A percentile compares a stretch with the other conserved stretches of the same genome.
phyloP scores from a whole-genome alignment of 2,329 filamentous ascomycete species.

The Fusarium equiseti region DNA sequence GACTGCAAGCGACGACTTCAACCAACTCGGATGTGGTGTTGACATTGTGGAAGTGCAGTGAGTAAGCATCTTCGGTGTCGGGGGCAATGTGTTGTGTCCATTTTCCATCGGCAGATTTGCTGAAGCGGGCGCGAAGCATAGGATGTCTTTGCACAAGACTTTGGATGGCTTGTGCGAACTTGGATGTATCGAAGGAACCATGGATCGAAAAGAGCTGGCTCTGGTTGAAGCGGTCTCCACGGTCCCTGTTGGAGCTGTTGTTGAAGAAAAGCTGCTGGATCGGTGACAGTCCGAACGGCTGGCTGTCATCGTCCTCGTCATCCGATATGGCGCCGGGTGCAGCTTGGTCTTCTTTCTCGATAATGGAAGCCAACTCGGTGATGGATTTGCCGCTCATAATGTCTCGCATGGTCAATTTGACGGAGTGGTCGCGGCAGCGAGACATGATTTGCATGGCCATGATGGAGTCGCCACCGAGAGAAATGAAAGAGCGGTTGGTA shows the following conservation, averaged over 20 bases:
- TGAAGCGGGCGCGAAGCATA: slow-evolving; percentile 55
- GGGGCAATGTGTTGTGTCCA: slow-evolving; percentile 46
- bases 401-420: slow-evolving; percentile 51
- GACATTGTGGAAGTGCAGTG: slow-evolving; percentile 29
- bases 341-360: slow-evolving; percentile 5
- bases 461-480: slow-evolving; percentile 60
- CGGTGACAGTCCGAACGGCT: slow-evolving; percentile 56
- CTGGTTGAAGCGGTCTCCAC: slow-evolving; percentile 58
- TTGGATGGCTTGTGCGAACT: slow-evolving; percentile 41
- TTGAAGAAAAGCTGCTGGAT: slow-evolving; percentile 60
- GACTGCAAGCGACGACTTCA: slow-evolving; percentile 1
- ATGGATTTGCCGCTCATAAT: slow-evolving; percentile 50
- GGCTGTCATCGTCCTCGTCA: not conserved
- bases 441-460: slow-evolving; percentile 58
- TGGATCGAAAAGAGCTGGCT: slow-evolving; percentile 55
- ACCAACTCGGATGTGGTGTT: slow-evolving; percentile 22
- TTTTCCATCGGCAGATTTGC: not conserved
- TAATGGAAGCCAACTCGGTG: slow-evolving; percentile 35
- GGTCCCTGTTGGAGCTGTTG: slow-evolving; percentile 34
- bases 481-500: slow-evolving; percentile 53
- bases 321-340: not conserved
- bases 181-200: slow-evolving; percentile 7
- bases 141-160: slow-evolving; percentile 49
- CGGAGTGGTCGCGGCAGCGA: slow-evolving; percentile 48
- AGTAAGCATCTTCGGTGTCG: slow-evolving; percentile 34